Evolutionary conservation across 2,329 filamentous ascomycete genomes (phyloP).

Genomic region (Diaporthe sp.): DNA sequence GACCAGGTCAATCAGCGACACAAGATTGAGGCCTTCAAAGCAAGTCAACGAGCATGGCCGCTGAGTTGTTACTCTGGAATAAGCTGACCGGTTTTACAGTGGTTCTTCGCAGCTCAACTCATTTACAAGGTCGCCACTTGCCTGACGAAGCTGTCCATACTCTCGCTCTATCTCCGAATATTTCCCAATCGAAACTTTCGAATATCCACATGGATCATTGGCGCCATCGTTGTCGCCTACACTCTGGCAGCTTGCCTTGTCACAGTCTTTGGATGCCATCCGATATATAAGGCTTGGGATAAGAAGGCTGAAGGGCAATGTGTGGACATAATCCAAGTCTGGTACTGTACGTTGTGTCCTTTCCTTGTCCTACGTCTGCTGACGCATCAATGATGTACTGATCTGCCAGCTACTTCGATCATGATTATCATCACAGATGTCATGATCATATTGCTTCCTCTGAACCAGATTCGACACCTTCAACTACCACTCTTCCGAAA

Average conservation of each 20-base stretch:
- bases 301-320: slow-evolving; percentile 18
- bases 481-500: slow-evolving; percentile 34
- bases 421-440: slow-evolving; percentile 42
- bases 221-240: slow-evolving; percentile 13
- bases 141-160: slow-evolving; percentile 39
- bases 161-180: slow-evolving; percentile 30
- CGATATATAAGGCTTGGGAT: slow-evolving; percentile 18
- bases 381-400: background rate
- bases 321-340: slow-evolving; percentile 19
- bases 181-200: slow-evolving; percentile 5
- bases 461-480: slow-evolving; percentile 41
- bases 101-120: slow-evolving; percentile 43
- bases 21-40: slow-evolving; percentile 24
- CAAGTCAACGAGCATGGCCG: background rate
- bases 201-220: background rate
- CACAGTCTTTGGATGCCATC: background rate
- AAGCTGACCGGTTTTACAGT: slow-evolving; percentile 29
- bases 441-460: slow-evolving; percentile 42
- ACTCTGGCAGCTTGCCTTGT: slow-evolving; percentile 21
- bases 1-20: slow-evolving; percentile 7
- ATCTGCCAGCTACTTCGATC: slow-evolving; percentile 32
- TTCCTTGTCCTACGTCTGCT: background rate
- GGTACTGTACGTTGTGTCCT: slow-evolving; percentile 1
- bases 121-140: slow-evolving; percentile 43
- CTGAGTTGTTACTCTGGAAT: background rate